Evolutionary conservation across 257 asterid genomes (phyloP).

Genomic region (Primulina eburnea): DNA sequence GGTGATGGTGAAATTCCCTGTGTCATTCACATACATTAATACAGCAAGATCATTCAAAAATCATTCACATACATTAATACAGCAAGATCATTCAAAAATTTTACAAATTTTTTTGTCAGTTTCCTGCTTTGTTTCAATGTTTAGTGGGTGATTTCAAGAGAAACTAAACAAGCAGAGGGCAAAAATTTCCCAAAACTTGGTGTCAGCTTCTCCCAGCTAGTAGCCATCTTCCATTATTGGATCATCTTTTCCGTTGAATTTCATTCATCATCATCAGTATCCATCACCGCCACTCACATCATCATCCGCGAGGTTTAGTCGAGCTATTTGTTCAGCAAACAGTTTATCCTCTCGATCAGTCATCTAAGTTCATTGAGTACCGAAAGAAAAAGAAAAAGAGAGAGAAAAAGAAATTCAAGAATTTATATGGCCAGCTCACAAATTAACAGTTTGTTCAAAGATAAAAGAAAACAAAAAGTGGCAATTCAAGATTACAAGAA

Average conservation of each 20-base stretch:
- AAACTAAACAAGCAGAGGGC: no score
- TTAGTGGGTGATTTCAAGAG: no score
- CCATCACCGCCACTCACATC: neutral
- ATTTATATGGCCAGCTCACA: neutral
- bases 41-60: no score
- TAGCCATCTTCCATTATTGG: neutral
- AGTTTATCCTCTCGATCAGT: slow-evolving; percentile 2
- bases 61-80: no score
- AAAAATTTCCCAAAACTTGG: no score
- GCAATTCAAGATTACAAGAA: neutral
- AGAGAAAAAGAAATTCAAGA: neutral
- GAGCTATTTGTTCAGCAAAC: neutral
- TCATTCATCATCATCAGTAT: neutral
- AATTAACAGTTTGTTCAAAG: neutral
- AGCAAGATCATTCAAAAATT: no score
- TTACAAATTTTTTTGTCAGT: no score
- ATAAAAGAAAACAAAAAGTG: neutral
- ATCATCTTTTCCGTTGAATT: neutral
- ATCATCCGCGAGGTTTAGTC: neutral
- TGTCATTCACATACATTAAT: no score
- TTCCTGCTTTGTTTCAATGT: no score
- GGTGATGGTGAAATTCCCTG: no score
- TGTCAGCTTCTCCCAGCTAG: neutral
- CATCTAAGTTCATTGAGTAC: neutral
- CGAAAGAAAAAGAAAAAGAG: no score